A percentile compares a stretch with the other conserved stretches of the same genome.
phyloP scores from a whole-genome alignment of 345 rosid species.

The Gossypium ekmanianum region DNA sequence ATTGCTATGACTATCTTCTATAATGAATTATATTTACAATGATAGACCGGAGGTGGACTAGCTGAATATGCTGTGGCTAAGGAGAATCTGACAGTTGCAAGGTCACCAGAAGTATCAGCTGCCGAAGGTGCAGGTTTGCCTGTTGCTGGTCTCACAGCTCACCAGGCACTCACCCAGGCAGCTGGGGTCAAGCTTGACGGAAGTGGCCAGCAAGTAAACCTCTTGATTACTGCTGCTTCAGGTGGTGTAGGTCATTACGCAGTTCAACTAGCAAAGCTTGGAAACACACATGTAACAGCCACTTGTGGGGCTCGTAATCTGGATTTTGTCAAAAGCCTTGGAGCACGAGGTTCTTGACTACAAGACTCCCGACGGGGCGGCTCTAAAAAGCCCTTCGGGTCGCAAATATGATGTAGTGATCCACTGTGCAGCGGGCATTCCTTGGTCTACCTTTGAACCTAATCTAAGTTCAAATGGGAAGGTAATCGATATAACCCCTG shows the following conservation, averaged over 20 bases:
- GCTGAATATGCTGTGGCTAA: conserved; percentile 65
- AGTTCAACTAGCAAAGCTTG: conserved; percentile 8
- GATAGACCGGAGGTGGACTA: conserved; percentile 53
- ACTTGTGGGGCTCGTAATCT: neutral
- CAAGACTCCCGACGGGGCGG: conserved; percentile 44
- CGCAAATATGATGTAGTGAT: conserved; percentile 54
- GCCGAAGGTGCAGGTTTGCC: conserved; percentile 62
- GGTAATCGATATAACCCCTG: conserved; percentile 54
- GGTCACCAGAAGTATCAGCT: conserved; percentile 64
- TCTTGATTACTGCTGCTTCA: conserved; percentile 6
- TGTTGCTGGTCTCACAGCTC: conserved; percentile 65
- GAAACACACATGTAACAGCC: conserved; percentile 12
- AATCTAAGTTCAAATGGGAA: conserved; percentile 51
- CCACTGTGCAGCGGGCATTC: conserved; percentile 53
- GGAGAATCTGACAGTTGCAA: conserved; percentile 45
- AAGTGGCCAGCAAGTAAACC: conserved; percentile 45
- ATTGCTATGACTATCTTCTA: neutral
- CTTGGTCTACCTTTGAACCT: conserved; percentile 63
- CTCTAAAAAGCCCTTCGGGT: conserved; percentile 4
- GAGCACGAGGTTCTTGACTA: conserved; percentile 7
- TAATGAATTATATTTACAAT: conserved; percentile 11
- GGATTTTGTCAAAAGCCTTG: neutral
- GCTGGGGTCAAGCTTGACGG: conserved; percentile 70
- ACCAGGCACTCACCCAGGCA: conserved; percentile 46
- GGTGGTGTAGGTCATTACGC: conserved; percentile 11